phyloP scores from a whole-genome alignment of 2,329 filamentous ascomycete genomes.

The Colletotrichum viniferum region DNA sequence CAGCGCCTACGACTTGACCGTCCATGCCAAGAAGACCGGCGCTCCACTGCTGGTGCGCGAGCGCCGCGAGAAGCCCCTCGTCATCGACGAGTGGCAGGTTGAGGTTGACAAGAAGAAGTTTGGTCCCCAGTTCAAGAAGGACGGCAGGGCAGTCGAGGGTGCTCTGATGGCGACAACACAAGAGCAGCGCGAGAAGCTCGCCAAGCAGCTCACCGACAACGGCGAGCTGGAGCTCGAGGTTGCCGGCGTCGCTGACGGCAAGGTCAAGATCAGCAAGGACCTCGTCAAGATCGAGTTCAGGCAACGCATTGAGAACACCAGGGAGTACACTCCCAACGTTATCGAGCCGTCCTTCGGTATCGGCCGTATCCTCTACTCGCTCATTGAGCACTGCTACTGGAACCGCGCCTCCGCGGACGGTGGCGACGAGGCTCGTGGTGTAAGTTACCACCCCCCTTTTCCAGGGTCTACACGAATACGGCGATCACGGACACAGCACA shows the following conservation, averaged over 20 bases:
- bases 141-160: slow-evolving; percentile 83
- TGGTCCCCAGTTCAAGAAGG: slow-evolving; percentile 93
- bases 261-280: slow-evolving; percentile 80
- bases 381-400: slow-evolving; percentile 98
- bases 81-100: slow-evolving; percentile 85
- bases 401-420: slow-evolving; percentile 67
- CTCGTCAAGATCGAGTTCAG: slow-evolving; percentile 84
- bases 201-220: slow-evolving; percentile 72
- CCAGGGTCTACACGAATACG: background rate
- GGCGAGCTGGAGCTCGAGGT: slow-evolving; percentile 83
- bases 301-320: slow-evolving; percentile 79
- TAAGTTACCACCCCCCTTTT: slow-evolving; percentile 53
- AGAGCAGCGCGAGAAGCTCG: slow-evolving; percentile 79
- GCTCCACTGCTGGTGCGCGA: slow-evolving; percentile 85
- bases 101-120: slow-evolving; percentile 96
- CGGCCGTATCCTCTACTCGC: slow-evolving; percentile 87
- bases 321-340: slow-evolving; percentile 94
- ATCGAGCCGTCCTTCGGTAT: slow-evolving; percentile 99
- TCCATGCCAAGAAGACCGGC: slow-evolving; percentile 92
- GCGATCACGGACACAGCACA: slow-evolving; percentile 45
- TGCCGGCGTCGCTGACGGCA: slow-evolving; percentile 67
- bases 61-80: slow-evolving; percentile 76
- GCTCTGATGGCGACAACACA: slow-evolving; percentile 79
- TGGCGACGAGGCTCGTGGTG: slow-evolving; percentile 82
- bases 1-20: slow-evolving; percentile 90